These are phyloP conservation scores for Coniochaeta sp. DNA, from an alignment of 2,329 filamentous ascomycete species.

Conservation along the genomic window DNA sequence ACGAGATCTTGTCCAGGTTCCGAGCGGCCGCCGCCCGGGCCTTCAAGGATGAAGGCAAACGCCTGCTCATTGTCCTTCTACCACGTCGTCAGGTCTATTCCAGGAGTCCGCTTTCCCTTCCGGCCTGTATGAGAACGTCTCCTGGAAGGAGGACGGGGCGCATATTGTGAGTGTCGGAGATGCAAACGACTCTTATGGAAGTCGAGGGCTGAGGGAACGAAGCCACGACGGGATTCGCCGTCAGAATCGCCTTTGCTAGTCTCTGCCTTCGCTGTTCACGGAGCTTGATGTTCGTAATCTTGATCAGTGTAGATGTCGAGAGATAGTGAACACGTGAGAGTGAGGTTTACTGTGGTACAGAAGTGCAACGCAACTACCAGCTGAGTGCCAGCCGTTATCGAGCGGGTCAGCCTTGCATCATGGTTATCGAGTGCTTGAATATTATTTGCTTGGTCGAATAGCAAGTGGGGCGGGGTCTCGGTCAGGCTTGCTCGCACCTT, in stretches of 20 bases:
- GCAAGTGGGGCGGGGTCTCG: neutral
- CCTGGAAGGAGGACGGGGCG: conserved; percentile 22
- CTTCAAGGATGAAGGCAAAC: conserved; percentile 48
- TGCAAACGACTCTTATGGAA: conserved; percentile 16
- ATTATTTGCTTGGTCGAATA: neutral
- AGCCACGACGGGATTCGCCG: neutral
- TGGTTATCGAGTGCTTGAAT: neutral
- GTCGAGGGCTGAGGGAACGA: neutral
- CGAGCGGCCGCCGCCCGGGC: conserved; percentile 45
- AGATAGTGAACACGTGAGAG: too few relatives aligned
- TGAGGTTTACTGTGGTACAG: too few relatives aligned
- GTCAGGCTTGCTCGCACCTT: neutral
- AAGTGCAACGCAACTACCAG: neutral
- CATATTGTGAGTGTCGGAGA: conserved; percentile 30
- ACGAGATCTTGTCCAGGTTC: conserved; percentile 57
- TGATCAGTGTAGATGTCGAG: too few relatives aligned
- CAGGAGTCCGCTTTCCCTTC: too few relatives aligned
- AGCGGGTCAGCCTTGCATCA: neutral
- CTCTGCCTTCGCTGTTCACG: too few relatives aligned
- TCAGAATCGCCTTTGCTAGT: neutral
- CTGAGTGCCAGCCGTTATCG: neutral
- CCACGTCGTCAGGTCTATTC: conserved; percentile 25
- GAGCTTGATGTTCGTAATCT: too few relatives aligned
- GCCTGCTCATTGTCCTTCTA: conserved; percentile 59
- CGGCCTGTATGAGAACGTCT: conserved; percentile 30